These are phyloP conservation scores for Amanita phalloides DNA, from an alignment of 768 basidiomycete genomes.

Conservation along the genomic window DNA sequence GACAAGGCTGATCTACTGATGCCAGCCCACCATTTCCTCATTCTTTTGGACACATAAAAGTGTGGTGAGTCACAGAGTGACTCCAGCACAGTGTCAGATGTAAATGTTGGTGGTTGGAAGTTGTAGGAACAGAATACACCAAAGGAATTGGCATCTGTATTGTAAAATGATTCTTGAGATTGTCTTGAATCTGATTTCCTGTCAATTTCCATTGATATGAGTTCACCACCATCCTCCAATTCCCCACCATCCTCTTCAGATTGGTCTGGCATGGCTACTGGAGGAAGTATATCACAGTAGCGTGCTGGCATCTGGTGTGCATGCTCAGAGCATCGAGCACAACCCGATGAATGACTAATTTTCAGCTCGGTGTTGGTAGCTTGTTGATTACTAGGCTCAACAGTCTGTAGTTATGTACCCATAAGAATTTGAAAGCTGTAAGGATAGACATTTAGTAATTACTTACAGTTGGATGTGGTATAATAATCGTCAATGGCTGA, in stretches of 20 bases:
- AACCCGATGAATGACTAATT: not conserved
- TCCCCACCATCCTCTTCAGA: not conserved
- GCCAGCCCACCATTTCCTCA: not conserved
- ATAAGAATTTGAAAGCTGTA: too few relatives aligned
- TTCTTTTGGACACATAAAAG: not conserved
- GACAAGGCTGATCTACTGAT: slow-evolving; percentile 11
- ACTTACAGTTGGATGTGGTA: not conserved
- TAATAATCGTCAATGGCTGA: not conserved
- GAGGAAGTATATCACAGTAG: not conserved
- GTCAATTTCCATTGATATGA: too few relatives aligned
- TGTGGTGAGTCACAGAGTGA: not conserved
- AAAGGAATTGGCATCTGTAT: not conserved
- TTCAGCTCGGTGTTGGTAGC: not conserved
- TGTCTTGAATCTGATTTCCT: too few relatives aligned
- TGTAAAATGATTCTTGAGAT: slow-evolving; percentile 3
- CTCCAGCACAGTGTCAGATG: not conserved
- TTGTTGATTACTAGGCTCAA: not conserved
- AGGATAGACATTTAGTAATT: not conserved
- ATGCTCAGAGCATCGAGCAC: not conserved
- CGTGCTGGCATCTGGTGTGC: not conserved
- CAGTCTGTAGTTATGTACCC: too few relatives aligned
- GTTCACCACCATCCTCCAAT: not conserved
- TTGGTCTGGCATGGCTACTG: not conserved
- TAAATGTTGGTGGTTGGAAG: not conserved
- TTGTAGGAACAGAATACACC: not conserved